Conservation (phyloP, 805 yeast genomes). For the Pichia thaimueangensis region DNA sequence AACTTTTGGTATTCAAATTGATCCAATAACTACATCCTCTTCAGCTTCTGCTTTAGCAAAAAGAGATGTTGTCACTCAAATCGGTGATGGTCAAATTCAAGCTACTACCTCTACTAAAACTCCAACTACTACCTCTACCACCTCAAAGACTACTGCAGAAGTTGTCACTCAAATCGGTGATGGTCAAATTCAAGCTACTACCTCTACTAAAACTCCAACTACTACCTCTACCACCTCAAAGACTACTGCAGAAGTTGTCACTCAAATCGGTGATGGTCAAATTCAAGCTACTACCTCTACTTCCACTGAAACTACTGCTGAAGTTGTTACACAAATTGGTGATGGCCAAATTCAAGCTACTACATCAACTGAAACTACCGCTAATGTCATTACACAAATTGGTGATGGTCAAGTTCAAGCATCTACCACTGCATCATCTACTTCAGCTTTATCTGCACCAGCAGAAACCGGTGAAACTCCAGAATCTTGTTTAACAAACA, state of each 20-base stretch:
- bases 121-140: slow-evolving; percentile 33
- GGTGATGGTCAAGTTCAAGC: slow-evolving; percentile 60
- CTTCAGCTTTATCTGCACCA: background rate
- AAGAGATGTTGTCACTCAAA: slow-evolving; percentile 38
- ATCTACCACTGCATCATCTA: slow-evolving; percentile 22
- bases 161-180: slow-evolving; percentile 40
- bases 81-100: slow-evolving; percentile 50
- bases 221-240: slow-evolving; percentile 34
- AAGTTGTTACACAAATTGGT: slow-evolving; percentile 45
- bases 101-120: slow-evolving; percentile 32
- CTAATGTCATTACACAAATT: slow-evolving; percentile 44
- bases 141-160: slow-evolving; percentile 21
- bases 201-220: slow-evolving; percentile 21
- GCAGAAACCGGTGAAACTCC: slow-evolving; percentile 17
- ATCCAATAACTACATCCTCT: slow-evolving; percentile 36
- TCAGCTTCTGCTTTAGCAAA: slow-evolving; percentile 15
- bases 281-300: slow-evolving; percentile 32
- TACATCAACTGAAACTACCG: slow-evolving; percentile 30
- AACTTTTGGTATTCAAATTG: slow-evolving; percentile 67
- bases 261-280: slow-evolving; percentile 43
- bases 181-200: slow-evolving; percentile 49
- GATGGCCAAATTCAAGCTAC: slow-evolving; percentile 38
- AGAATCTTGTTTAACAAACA: slow-evolving; percentile 32
- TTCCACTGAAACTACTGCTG: slow-evolving; percentile 26
- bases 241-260: slow-evolving; percentile 29